These are phyloP conservation scores for Drechslera avenae DNA, from an alignment of 2,329 filamentous ascomycete genomes.

Conservation along the genomic window DNA sequence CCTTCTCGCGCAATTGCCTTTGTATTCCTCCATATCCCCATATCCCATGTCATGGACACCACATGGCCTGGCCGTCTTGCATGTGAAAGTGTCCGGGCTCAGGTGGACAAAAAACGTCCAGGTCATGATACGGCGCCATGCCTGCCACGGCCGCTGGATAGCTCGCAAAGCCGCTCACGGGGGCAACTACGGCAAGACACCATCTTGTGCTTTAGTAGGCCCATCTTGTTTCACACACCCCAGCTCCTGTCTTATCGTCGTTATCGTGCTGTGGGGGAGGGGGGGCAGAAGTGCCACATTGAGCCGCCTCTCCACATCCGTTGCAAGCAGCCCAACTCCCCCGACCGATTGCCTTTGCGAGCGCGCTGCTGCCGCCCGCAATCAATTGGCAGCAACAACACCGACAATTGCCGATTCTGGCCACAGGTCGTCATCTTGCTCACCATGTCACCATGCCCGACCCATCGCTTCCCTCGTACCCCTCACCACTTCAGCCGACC, in stretches of 20 bases:
- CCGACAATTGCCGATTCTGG: conserved; percentile 26
- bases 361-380: conserved; percentile 20
- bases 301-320: conserved; percentile 16
- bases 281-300: conserved; percentile 8
- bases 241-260: conserved; percentile 25
- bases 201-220: conserved; percentile 24
- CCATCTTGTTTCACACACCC: conserved; percentile 16
- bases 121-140: conserved; percentile 18
- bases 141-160: conserved; percentile 4
- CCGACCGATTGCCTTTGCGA: conserved; percentile 12
- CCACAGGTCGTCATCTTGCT: conserved; percentile 4
- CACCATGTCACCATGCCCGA: too few species aligned
- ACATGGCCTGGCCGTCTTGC: conserved; percentile 14
- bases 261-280: conserved; percentile 34
- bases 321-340: neutral
- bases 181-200: conserved; percentile 31
- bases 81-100: conserved; percentile 38
- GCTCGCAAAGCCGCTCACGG: conserved; percentile 32
- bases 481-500: conserved; percentile 24
- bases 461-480: conserved; percentile 17
- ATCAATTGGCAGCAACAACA: conserved; percentile 6
- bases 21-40: too few species aligned
- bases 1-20: too few species aligned
- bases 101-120: conserved; percentile 32
- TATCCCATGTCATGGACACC: too few species aligned